Base-by-base conservation (phyloP, 2,329 filamentous ascomycete genomes). In the Arthrobotrys sphaeroides region DNA sequence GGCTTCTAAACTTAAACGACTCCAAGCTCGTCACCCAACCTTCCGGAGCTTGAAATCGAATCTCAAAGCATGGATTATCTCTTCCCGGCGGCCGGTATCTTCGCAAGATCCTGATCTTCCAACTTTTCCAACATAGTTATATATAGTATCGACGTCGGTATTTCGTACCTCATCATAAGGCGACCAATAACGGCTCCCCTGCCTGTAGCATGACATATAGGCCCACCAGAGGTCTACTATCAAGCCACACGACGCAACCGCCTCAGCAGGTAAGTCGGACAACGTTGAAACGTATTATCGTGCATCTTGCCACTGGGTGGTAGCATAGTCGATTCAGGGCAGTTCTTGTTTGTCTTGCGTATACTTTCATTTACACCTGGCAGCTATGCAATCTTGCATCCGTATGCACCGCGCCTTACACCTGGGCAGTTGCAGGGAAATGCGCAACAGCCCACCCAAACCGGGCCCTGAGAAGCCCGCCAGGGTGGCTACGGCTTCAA, bases 1-100 rank as follows among this genome's bases (percentile, higher is more conserved):
- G 45, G 51, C 38, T n/a, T 33, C 18, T 64, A 65, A 74, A 57
- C 55, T 59, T 40, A 67, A 74, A 70, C 60, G 24, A 61, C 38
- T 51, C 59, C 66, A 62, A 26, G 43, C 51, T 53, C 47, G 10
- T 45, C 62, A 57, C 53, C 38, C 51, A 40, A 70, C 51, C 28
- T 22, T 38, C 31, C 38, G 9, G 51, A 33, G 18, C 16, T 55
- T 38, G 49, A 22, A 55, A 55, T 33, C 5, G 28, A n/a, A n/a
- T 33, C 26, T 31, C 47, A 47, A 47, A 55, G 31, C 49, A 55
- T 55, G 49, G 49, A 55, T 36, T 16, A 36, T 36, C 28, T 55
- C 28, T 33, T 36, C 49, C 28, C 28, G 7, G 2, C 47, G 47
- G 28, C 31, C 51, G 31, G 12, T 55, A 55, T 13, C 16, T 38